These are phyloP conservation scores for Aspergillus tamarii DNA, from an alignment of 2,329 filamentous ascomycete species.

Conservation along the genomic window DNA sequence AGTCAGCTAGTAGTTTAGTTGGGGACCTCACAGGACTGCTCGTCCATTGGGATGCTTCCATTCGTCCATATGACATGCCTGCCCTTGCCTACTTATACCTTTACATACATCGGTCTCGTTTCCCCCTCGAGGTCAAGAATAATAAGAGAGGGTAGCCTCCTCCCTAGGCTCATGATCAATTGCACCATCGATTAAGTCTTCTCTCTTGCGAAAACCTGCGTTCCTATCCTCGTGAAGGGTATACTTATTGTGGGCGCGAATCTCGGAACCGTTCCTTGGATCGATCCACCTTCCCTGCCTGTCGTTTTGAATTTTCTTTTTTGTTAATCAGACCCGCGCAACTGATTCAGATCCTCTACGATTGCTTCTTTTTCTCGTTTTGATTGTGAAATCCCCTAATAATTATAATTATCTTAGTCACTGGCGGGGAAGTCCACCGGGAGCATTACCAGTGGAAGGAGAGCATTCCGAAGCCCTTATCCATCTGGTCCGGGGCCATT, in stretches of 20 bases:
- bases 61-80: constrained; percentile 6
- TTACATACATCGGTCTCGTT: not conserved
- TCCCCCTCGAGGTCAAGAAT: not conserved
- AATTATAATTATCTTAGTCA: constrained; percentile 9
- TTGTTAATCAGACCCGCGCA: not conserved
- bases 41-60: constrained; percentile 5
- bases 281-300: constrained; percentile 12
- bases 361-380: not conserved
- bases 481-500: constrained; percentile 3
- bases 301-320: not conserved
- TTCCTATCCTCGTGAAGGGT: too few species aligned
- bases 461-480: constrained; percentile 3
- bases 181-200: not conserved
- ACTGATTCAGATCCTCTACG: not conserved
- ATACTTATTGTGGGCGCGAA: constrained; percentile 18
- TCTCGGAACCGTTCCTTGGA: constrained; percentile 26
- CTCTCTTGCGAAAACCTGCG: not conserved
- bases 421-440: not conserved
- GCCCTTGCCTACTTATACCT: constrained; percentile 1
- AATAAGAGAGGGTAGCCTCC: not conserved
- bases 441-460: constrained; percentile 1
- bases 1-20: constrained; percentile 9
- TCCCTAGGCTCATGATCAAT: not conserved
- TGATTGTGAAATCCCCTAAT: not conserved
- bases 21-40: not conserved